These are phyloP conservation scores for Debaryomycetaceae sp. DNA, from an alignment of 1,139 yeast species.

Conservation along the genomic window DNA sequence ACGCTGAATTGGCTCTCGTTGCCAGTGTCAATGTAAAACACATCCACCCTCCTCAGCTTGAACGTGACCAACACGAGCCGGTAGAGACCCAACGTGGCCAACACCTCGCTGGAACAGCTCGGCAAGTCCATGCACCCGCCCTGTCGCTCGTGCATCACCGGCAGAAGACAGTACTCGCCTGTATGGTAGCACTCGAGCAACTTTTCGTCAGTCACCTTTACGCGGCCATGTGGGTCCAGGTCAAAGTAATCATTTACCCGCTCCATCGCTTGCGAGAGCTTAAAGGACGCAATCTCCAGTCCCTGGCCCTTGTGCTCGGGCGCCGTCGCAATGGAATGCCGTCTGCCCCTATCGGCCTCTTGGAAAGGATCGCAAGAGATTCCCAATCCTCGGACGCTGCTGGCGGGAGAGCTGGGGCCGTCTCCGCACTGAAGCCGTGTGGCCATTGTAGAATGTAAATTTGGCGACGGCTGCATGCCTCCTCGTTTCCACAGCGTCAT, in stretches of 20 bases:
- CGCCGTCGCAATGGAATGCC: too few relatives aligned
- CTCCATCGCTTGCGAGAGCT: slow-evolving; percentile 5
- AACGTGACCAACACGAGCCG: slow-evolving; percentile 61
- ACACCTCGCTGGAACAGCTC: slow-evolving; percentile 27
- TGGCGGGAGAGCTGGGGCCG: too few relatives aligned
- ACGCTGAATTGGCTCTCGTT: slow-evolving; percentile 20
- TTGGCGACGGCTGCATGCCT: too few relatives aligned
- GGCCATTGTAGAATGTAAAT: too few relatives aligned
- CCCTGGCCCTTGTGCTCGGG: too few relatives aligned
- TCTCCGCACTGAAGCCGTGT: too few relatives aligned
- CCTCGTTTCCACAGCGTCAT: too few relatives aligned
- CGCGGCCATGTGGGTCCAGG: slow-evolving; percentile 30
- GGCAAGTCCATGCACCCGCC: slow-evolving; percentile 26
- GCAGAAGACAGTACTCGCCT: not conserved
- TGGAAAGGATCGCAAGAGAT: too few relatives aligned
- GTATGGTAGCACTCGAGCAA: slow-evolving; percentile 6
- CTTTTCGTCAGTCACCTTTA: slow-evolving; percentile 17
- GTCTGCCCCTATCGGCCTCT: too few relatives aligned
- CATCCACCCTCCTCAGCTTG: slow-evolving; percentile 81
- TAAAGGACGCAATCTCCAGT: too few relatives aligned
- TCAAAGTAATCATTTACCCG: slow-evolving; percentile 27
- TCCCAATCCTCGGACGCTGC: too few relatives aligned
- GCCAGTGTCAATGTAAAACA: slow-evolving; percentile 42
- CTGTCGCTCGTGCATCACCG: slow-evolving; percentile 7
- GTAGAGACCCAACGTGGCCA: slow-evolving; percentile 17